Base-by-base conservation (phyloP, 1,139 yeast species). In the Blastobotrys indianensis region DNA sequence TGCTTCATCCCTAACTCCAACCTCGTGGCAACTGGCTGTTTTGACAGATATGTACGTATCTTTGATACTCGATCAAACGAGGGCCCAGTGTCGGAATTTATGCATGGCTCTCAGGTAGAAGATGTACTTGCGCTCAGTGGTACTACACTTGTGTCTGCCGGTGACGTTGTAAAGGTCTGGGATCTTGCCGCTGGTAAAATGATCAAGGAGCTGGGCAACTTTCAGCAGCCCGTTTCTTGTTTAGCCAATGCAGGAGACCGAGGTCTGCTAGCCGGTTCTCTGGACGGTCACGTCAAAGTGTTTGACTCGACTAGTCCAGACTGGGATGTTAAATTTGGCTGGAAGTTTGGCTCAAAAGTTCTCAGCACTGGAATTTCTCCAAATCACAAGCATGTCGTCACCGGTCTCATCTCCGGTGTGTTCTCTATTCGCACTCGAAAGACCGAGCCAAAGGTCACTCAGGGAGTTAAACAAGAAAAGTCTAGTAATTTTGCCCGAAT, bases 301-400 rank as follows among this genome's bases (percentile, higher is more conserved):
- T 86, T 92, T 64, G 97, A 90, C 65, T 79, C 86, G 32, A 69
- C 79, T 32, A 74, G 82, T 23, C 70, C 83, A 41, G 71, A 77
- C 51, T 92, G 94, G 90, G 85, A 84, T 51, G 96, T 90, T 53
- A 85, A 84, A 63, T 92, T 88, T 64, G 97, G 97, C 37, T 92
- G 97, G 97, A 92, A 90, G 65, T 90, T 85, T 61, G 95, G 96
- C 35, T 88, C 94, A 12, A 94, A 95, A 37, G 96, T 92, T 0
- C 72, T 92, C 55, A 75, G 88, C 57, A 82, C 95, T 62, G 97
- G 90, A 7, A 84, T 90, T 9, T 85, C 96, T 8, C 97, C 97
- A 16, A 80, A 82, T 51, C 82, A 81, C 57, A 85, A 85, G 67
- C 97, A 92, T 69, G 76, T 92, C 54, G 97, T 86, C 32, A 86